Conservation (phyloP, 2,329 filamentous ascomycete genomes). For the Hymenoscyphus salicellus region DNA sequence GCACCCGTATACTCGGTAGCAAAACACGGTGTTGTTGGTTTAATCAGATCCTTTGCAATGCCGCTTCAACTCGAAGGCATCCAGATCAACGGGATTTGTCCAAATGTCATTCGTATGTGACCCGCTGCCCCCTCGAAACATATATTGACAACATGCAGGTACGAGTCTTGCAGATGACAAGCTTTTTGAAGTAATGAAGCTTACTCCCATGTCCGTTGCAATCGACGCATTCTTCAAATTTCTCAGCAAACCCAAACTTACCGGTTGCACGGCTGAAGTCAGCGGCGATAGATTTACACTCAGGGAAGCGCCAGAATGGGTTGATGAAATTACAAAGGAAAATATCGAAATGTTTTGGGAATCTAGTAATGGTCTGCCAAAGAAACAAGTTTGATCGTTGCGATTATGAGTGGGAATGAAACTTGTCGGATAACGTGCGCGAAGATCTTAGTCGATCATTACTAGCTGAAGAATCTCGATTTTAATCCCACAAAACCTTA, state of each 20-base stretch:
- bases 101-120: conserved; percentile 48
- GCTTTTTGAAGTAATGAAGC: conserved; percentile 47
- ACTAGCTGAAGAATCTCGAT: not conserved
- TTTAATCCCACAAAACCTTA: not conserved
- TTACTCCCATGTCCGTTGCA: conserved; percentile 51
- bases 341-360: conserved; percentile 49
- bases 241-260: conserved; percentile 40
- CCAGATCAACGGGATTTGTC: conserved; percentile 49
- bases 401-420: not conserved
- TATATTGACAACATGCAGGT: conserved; percentile 43
- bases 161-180: conserved; percentile 37
- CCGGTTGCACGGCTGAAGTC: conserved; percentile 49
- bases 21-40: conserved; percentile 48
- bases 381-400: not conserved
- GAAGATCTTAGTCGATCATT: not conserved
- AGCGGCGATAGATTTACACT: conserved; percentile 50
- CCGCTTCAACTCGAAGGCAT: conserved; percentile 42
- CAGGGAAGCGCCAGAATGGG: conserved; percentile 43
- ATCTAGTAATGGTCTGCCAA: not conserved
- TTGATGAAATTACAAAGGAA: conserved; percentile 47
- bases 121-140: not conserved
- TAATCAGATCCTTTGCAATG: conserved; percentile 47
- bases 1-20: conserved; percentile 49
- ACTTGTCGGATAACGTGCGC: not conserved
- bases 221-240: conserved; percentile 44